Conservation (phyloP, 2,329 filamentous ascomycete species). For the Xylaria sp. region DNA sequence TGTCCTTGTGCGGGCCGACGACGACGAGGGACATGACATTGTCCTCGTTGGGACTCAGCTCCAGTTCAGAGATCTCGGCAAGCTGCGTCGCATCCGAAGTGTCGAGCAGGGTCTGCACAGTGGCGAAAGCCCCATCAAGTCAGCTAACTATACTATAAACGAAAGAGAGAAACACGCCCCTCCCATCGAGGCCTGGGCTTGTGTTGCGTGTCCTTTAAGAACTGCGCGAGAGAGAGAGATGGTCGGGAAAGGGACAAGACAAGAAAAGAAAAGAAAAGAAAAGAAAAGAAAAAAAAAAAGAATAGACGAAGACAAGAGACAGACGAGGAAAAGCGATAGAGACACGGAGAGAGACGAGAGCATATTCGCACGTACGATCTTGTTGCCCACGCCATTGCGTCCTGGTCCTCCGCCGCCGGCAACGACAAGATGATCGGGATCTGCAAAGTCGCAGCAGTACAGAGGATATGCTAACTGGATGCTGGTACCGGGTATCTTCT, state of each 20-base stretch:
- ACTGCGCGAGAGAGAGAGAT: not conserved
- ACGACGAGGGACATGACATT: conserved; percentile 85
- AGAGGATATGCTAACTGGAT: conserved; percentile 82
- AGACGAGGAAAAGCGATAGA: not conserved
- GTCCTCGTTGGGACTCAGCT: conserved; percentile 86
- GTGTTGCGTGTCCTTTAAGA: not conserved
- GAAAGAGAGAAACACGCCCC: too few relatives aligned
- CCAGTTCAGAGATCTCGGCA: conserved; percentile 75
- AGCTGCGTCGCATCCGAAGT: conserved; percentile 72
- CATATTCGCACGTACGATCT: conserved; percentile 70
- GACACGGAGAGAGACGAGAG: not conserved
- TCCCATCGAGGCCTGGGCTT: not conserved
- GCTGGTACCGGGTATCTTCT: conserved; percentile 63
- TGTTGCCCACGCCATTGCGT: conserved; percentile 84
- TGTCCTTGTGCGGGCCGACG: conserved; percentile 70
- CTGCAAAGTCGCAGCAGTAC: conserved; percentile 87
- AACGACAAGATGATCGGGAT: conserved; percentile 80
- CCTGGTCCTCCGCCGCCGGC: conserved; percentile 89
- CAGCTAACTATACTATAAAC: conserved; percentile 21
- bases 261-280: not conserved
- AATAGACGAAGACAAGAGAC: not conserved
- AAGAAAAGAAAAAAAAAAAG: not conserved
- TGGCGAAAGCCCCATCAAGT: conserved; percentile 33
- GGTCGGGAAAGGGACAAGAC: not conserved
- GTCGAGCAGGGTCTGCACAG: conserved; percentile 74